Conservation (phyloP, 192 early-diverging fungal genomes). For the Backusella luteola region DNA sequence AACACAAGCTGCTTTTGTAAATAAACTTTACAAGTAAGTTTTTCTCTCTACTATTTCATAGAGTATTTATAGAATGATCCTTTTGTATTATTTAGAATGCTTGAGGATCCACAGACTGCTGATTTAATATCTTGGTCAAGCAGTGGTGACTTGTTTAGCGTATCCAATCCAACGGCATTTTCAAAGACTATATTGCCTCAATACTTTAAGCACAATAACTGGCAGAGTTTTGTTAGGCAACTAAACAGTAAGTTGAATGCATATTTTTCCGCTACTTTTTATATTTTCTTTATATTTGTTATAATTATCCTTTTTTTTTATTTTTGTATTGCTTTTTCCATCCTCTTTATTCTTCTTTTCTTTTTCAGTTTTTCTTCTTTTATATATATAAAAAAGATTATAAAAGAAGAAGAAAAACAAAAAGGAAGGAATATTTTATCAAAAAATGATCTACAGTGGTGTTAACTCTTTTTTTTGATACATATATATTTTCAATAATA, state of each 20-base stretch:
- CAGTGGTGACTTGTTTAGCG: constrained; percentile 83
- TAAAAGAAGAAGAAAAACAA: constrained; percentile 3
- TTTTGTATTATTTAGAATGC: constrained; percentile 49
- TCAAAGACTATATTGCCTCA: constrained; percentile 75
- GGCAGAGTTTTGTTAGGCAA: constrained; percentile 88
- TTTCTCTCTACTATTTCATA: not conserved
- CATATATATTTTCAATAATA: not conserved
- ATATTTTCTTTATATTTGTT: not conserved
- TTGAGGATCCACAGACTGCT: constrained; percentile 65
- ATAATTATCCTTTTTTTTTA: not conserved
- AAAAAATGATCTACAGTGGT: not conserved
- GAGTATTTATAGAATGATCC: not conserved
- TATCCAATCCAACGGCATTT: constrained; percentile 84
- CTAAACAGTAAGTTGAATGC: constrained; percentile 62
- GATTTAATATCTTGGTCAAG: constrained; percentile 76
- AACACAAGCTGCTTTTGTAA: constrained; percentile 50
- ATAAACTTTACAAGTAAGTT: constrained; percentile 50
- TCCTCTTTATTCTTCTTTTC: not conserved
- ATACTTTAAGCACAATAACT: constrained; percentile 92
- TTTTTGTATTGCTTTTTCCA: not conserved
- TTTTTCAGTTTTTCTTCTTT: not conserved
- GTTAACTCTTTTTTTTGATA: constrained; percentile 1
- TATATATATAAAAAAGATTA: not conserved
- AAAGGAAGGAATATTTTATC: not conserved
- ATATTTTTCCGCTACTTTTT: not conserved